These are phyloP conservation scores for Exserohilum rostratum DNA, from an alignment of 2,329 filamentous ascomycete genomes.

Conservation along the genomic window DNA sequence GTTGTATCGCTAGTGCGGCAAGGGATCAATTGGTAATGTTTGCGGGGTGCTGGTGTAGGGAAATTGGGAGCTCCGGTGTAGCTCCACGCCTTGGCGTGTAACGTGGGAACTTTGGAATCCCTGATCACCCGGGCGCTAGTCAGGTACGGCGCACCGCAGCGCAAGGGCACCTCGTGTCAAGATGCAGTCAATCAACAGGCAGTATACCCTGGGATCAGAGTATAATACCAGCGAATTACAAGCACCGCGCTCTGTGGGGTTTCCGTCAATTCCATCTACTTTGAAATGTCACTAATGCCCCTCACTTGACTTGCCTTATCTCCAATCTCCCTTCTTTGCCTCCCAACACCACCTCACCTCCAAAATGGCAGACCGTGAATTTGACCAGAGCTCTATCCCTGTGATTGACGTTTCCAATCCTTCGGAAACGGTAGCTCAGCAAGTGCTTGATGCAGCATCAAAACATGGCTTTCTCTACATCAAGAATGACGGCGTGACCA, in stretches of 20 bases:
- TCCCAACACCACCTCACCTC: not conserved
- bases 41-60: constrained; percentile 12
- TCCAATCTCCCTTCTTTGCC: not conserved
- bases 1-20: not conserved
- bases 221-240: not conserved
- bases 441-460: constrained; percentile 77
- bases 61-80: constrained; percentile 22
- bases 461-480: constrained; percentile 91
- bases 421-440: constrained; percentile 65
- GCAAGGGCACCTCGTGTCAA: not conserved
- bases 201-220: not conserved
- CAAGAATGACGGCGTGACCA: constrained; percentile 72
- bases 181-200: not conserved
- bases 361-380: constrained; percentile 23
- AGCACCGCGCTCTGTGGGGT: not conserved
- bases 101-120: constrained; percentile 9
- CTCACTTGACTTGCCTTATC: constrained; percentile 4
- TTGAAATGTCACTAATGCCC: constrained; percentile 5
- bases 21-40: constrained; percentile 2
- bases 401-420: constrained; percentile 78
- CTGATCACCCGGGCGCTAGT: constrained; percentile 19
- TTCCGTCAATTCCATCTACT: not conserved
- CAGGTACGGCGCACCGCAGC: constrained; percentile 15
- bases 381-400: constrained; percentile 61
- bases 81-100: constrained; percentile 15